Evolutionary conservation across 2,329 filamentous ascomycete genomes (phyloP), one percentile per base, ranked within the genome.

Genomic region (Ophiosphaerella herpotricha): DNA sequence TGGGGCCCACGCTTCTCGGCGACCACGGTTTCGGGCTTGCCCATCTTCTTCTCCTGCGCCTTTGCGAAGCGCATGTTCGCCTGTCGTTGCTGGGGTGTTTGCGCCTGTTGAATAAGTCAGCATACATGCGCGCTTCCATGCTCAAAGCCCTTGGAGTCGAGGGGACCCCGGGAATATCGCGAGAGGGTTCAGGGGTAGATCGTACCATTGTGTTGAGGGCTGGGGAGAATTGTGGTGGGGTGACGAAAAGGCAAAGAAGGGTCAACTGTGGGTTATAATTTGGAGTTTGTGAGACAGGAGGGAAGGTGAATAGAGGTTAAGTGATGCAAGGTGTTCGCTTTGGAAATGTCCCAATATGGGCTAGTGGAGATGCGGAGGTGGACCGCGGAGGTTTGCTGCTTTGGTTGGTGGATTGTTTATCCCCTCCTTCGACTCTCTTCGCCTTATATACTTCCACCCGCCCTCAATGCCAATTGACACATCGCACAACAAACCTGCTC

Each of bases 41-140:
- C 90, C 74, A 88, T 88, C 70, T 86, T 88, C 52, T 80, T 78
- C 70, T 88, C 85, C 72, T 93, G 86, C 46, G 83, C 81, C 72
- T 87, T 87, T 61, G 82, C 86, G 76, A 90, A 95, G 75, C 88
- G 88, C 68, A 84, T 84, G 78, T 94, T 94, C 57, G 87, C 86
- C 68, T 85, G 85, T 73, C 90, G 87, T 80, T 94, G 90, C 75
- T 90, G 84, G 63, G 87, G 89, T 61, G 90, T 94, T 86, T 93
- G 89, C 63, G 86, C 88, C 89, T 91, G 47, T 23, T 29, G n/a
- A 18, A 33, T n/a, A 12, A 16, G 23, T 45, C n/a, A 45, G 24
- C n/a, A 31, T 31, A 11, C n/a, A 35, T 32, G 23, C 7, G 9
- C 24, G 13, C 32, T 29, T 29, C 26, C 26, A 29, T 29, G 26